Evolutionary conservation across 2,329 filamentous ascomycete genomes (phyloP), one percentile per base, ranked within the genome.

Genomic region (Penicillium palitans): DNA sequence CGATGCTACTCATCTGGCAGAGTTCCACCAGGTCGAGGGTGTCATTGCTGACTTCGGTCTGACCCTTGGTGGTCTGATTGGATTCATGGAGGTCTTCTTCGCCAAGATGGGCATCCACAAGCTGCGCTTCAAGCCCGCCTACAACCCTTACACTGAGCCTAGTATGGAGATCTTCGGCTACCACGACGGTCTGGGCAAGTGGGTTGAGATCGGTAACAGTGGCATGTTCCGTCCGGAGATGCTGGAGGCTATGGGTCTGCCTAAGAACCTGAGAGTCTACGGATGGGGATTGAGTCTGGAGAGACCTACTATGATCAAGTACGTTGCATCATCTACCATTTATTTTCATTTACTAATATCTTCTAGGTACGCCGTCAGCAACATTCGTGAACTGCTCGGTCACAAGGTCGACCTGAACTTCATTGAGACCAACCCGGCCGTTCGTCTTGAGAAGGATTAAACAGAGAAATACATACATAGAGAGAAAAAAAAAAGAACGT

Each of bases 181-280:
- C 81, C 95, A 98, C 81, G 85, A 89, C 70, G 93, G 92, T 4
- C 80, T 97, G 50, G 86, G 86, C 70, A 96, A 96, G 81, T 89
- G 96, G 80, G 91, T 98, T 27, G 95, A 98, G 80, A 98, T 98
- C 73, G 95, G 95, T 60, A 98, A 99, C 80, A 93, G 89, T 68
- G 95, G 95, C 63, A 98, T 99, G 93, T 99, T 99, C 87, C 84
- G 95, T 66, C 93, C 95, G 2, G 95, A 99, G 79, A 97, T 98
- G 93, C 78, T 97, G 71, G 90, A 96, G 78, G 83, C 92, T 6
- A 96, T 97, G 93, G 93, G 93, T 35, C 78, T 98, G 70, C 93
- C 93, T 25, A 91, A 88, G 78, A 90, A 96, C 70, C 87, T 98
- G 86, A 83, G 90, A 62, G 93, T 97, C 10, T 98, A 96, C 73